Evolutionary conservation across 495 filamentous ascomycete genomes (phyloP).

Genomic region (Hypomontagnella submonticulosa): DNA sequence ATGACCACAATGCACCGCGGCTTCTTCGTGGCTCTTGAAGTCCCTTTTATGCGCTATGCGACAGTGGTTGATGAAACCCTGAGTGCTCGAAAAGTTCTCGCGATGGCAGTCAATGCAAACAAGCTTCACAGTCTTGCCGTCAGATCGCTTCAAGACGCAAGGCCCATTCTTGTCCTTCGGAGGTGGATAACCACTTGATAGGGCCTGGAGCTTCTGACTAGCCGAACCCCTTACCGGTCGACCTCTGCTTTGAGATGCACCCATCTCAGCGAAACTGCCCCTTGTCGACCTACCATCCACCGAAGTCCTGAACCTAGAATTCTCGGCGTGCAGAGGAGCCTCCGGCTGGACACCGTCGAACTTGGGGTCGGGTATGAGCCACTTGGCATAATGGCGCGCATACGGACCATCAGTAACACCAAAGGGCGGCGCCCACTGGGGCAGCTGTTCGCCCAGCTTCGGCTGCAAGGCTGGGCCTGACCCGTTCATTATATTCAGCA

Average conservation of each 20-base stretch:
- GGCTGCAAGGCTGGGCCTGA: slow-evolving; percentile 71
- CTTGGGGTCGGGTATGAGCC: slow-evolving; percentile 87
- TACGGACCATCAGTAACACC: slow-evolving; percentile 93
- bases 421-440: slow-evolving; percentile 79
- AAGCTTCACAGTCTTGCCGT: slow-evolving; percentile 74
- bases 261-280: slow-evolving; percentile 71
- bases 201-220: slow-evolving; percentile 72
- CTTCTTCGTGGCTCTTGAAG: slow-evolving; percentile 93
- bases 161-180: slow-evolving; percentile 71
- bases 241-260: slow-evolving; percentile 63
- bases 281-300: slow-evolving; percentile 79
- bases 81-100: slow-evolving; percentile 91
- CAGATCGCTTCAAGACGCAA: slow-evolving; percentile 63
- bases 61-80: slow-evolving; percentile 98
- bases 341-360: slow-evolving; percentile 77
- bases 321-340: slow-evolving; percentile 44
- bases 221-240: slow-evolving; percentile 69
- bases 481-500: slow-evolving; percentile 74
- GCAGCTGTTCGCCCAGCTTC: slow-evolving; percentile 67
- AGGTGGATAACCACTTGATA: slow-evolving; percentile 76
- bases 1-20: slow-evolving; percentile 87
- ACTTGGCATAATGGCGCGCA: slow-evolving; percentile 90
- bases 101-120: slow-evolving; percentile 89
- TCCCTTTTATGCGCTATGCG: slow-evolving; percentile 92
- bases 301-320: slow-evolving; percentile 54